phyloP scores from a whole-genome alignment of 352 stramenopile species.

The Phytophthora citrophthora region DNA sequence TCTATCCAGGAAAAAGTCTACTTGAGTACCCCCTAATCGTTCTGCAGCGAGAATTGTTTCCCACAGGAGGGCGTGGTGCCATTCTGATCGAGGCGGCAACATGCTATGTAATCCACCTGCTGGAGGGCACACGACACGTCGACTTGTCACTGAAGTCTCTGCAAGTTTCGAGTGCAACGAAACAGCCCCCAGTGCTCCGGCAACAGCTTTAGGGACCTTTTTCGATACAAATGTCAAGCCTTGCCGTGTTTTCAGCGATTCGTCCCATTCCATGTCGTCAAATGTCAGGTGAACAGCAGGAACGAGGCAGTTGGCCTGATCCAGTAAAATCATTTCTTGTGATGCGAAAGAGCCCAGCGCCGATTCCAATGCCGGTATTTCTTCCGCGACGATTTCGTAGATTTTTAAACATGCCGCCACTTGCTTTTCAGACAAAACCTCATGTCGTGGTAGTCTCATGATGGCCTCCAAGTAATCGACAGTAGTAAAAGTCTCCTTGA shows the following conservation, averaged over 20 bases:
- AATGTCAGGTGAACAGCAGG: constrained; percentile 49
- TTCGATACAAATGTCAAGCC: constrained; percentile 62
- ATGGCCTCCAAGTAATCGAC: constrained; percentile 68
- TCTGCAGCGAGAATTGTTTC: constrained; percentile 71
- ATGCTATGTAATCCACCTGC: constrained; percentile 44
- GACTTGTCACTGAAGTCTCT: constrained; percentile 64
- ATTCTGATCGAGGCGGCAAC: constrained; percentile 44
- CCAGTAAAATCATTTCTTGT: constrained; percentile 53
- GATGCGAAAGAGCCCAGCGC: constrained; percentile 32
- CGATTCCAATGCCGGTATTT: constrained; percentile 32
- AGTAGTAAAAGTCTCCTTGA: constrained; percentile 57
- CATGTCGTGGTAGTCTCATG: constrained; percentile 42
- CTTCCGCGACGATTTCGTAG: constrained; percentile 48
- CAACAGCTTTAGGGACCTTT: constrained; percentile 50
- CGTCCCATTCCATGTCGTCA: constrained; percentile 85
- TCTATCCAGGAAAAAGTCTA: constrained; percentile 77
- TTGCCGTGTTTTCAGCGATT: constrained; percentile 58
- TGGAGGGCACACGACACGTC: constrained; percentile 51
- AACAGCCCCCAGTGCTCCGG: constrained; percentile 53
- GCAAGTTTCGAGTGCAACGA: constrained; percentile 74
- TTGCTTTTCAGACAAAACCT: constrained; percentile 33
- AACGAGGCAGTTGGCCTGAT: constrained; percentile 41
- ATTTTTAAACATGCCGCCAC: constrained; percentile 54
- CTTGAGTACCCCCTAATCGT: constrained; percentile 50
- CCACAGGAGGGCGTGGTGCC: constrained; percentile 56